Evolutionary conservation across 2,329 filamentous ascomycete species (phyloP).

Genomic region (Verticillium isaacii): DNA sequence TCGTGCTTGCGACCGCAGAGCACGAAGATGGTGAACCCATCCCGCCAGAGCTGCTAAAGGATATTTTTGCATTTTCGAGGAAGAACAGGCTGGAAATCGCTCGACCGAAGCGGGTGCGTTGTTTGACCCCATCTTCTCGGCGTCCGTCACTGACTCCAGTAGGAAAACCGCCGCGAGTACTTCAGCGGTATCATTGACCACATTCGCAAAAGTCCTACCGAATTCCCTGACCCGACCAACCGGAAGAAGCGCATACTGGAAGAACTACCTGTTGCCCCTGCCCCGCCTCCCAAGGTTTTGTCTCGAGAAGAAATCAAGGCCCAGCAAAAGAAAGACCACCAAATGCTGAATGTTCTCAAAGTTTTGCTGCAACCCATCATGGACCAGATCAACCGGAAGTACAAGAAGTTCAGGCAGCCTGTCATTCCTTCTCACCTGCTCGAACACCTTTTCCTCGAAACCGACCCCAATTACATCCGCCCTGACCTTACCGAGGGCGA

Average conservation of each 20-base stretch:
- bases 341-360: constrained; percentile 82
- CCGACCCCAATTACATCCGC: constrained; percentile 66
- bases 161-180: constrained; percentile 68
- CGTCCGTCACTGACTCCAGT: constrained; percentile 19
- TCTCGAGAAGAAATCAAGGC: constrained; percentile 77
- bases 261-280: constrained; percentile 68
- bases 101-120: constrained; percentile 58
- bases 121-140: too few species aligned
- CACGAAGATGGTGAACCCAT: constrained; percentile 53
- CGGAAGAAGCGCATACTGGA: constrained; percentile 84
- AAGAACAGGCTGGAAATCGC: constrained; percentile 70
- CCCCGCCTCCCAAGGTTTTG: constrained; percentile 60
- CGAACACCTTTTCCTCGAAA: constrained; percentile 78
- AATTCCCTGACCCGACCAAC: constrained; percentile 82
- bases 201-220: constrained; percentile 70
- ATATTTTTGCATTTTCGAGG: constrained; percentile 81
- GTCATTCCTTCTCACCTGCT: constrained; percentile 71
- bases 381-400: constrained; percentile 90
- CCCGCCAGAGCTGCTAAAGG: constrained; percentile 59
- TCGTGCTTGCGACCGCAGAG: constrained; percentile 84
- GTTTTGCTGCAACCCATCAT: constrained; percentile 88
- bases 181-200: constrained; percentile 72
- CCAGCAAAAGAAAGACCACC: constrained; percentile 76
- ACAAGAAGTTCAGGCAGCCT: constrained; percentile 80
- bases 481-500: constrained; percentile 50